These are phyloP conservation scores for Colletotrichum tofieldiae DNA, from an alignment of 2,329 filamentous ascomycete species.

Conservation along the genomic window DNA sequence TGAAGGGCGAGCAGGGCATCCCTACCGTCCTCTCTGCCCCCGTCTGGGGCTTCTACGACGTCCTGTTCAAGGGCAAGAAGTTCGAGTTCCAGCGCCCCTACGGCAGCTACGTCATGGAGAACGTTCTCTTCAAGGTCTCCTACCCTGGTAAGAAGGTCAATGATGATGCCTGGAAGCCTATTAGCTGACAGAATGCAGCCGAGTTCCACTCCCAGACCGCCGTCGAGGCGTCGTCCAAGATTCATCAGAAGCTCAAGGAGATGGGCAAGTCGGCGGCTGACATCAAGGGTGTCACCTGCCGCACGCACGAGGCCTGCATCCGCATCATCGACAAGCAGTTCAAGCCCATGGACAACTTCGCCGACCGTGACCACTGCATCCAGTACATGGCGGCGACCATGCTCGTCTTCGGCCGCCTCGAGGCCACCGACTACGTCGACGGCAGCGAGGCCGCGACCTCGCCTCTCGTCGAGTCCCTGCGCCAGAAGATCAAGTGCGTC, in stretches of 20 bases:
- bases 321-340: constrained; percentile 99
- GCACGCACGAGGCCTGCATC: constrained; percentile 98
- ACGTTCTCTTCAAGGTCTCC: constrained; percentile 99
- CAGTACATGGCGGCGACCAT: constrained; percentile 99
- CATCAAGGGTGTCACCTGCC: constrained; percentile 93
- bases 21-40: constrained; percentile 94
- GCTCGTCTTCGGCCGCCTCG: constrained; percentile 94
- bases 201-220: constrained; percentile 99
- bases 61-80: constrained; percentile 95
- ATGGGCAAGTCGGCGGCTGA: constrained; percentile 93
- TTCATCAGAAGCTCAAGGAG: constrained; percentile 85
- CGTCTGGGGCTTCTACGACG: constrained; percentile 98
- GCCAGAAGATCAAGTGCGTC: constrained; percentile 94
- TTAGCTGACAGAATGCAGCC: constrained; percentile 60
- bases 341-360: constrained; percentile 99
- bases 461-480: constrained; percentile 89
- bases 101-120: constrained; percentile 99
- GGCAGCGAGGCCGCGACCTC: constrained; percentile 93
- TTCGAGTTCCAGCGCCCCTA: constrained; percentile 98
- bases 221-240: constrained; percentile 92
- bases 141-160: constrained; percentile 80
- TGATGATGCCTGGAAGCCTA: not conserved
- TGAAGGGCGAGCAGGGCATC: constrained; percentile 91
- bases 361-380: constrained; percentile 99
- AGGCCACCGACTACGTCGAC: constrained; percentile 94